Evolutionary conservation across 371 early-diverging fungal species (phyloP), one percentile per base, ranked within the genome.

Genomic region (Mortierella sp.): DNA sequence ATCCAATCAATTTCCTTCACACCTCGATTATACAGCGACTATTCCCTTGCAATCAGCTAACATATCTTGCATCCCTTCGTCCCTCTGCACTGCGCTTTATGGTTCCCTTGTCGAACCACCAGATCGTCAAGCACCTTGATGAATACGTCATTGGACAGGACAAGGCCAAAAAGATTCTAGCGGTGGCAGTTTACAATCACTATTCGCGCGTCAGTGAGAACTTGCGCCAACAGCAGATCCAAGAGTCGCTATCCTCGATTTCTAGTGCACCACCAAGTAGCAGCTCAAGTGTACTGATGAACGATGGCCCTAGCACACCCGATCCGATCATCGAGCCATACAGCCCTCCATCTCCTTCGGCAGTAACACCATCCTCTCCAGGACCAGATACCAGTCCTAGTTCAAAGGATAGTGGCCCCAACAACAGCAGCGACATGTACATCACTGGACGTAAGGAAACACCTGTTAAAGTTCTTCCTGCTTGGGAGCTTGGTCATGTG

Each of bases 111-210:
- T 24, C 23, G 43, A 23, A 38, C 28, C 13, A 19, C 26, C 71
- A 95, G 95, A 94, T 95, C 74, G 88, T 91, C 50, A 85, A 89
- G 56, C 87, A 92, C 63, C 68, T 96, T 71, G 90, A 96, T 79
- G 90, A 93, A 55, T 91, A 93, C 78, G 91, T 95, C 26, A 92
- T 96, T 66, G 96, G 96, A 5, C 96, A 96, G 79, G 91, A 93
- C 24, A 73, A 89, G 31, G 92, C 94, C 14, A 96, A 96, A 70
- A 88, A 89, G 79, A 88, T 88, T 10, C 81, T 96, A 38, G 85
- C 96, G 0, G 94, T 94, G 3, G 95, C 96, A 5, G 89, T 96
- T 14, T 93, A 88, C 80, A 94, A 94, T 67, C 96, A 96, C 67
- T 95, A 95, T 73, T 89, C 85, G 41, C 84, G 95, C 5, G 89